Evolutionary conservation across 352 stramenopile species (phyloP).

Genomic region (Phytophthora pisi): DNA sequence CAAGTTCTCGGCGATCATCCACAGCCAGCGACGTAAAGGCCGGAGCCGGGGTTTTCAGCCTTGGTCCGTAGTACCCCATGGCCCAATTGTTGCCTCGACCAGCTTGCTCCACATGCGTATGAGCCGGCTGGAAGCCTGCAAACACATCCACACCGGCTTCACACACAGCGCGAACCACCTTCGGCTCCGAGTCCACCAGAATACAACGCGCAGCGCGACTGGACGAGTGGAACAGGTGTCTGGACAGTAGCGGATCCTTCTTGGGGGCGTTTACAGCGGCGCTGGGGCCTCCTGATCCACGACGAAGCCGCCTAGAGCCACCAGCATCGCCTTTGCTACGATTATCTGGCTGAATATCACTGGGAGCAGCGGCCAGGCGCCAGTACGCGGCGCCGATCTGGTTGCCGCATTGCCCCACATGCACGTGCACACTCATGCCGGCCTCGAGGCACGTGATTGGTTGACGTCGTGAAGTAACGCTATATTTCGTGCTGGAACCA

Average conservation of each 20-base stretch:
- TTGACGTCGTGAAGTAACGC: not conserved
- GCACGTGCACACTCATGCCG: constrained; percentile 63
- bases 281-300: not conserved
- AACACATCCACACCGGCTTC: not conserved
- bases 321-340: not conserved
- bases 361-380: constrained; percentile 38
- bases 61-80: constrained; percentile 74
- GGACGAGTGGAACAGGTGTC: constrained; percentile 57
- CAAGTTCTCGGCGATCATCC: constrained; percentile 51
- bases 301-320: constrained; percentile 7
- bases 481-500: not conserved
- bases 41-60: constrained; percentile 20
- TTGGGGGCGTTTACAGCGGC: constrained; percentile 7
- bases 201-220: constrained; percentile 63
- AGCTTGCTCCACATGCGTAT: constrained; percentile 64
- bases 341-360: constrained; percentile 1
- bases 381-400: constrained; percentile 80
- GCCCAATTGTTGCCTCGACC: constrained; percentile 91
- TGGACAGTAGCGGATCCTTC: constrained; percentile 26
- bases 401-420: constrained; percentile 82
- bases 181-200: constrained; percentile 82
- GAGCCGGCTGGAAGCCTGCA: constrained; percentile 43
- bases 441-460: constrained; percentile 13
- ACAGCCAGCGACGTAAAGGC: constrained; percentile 40
- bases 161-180: constrained; percentile 59